Evolutionary conservation across 306 rosid genomes (phyloP), one percentile per base, ranked within the genome.

Genomic region (Herpetospermum pedunculosum): DNA sequence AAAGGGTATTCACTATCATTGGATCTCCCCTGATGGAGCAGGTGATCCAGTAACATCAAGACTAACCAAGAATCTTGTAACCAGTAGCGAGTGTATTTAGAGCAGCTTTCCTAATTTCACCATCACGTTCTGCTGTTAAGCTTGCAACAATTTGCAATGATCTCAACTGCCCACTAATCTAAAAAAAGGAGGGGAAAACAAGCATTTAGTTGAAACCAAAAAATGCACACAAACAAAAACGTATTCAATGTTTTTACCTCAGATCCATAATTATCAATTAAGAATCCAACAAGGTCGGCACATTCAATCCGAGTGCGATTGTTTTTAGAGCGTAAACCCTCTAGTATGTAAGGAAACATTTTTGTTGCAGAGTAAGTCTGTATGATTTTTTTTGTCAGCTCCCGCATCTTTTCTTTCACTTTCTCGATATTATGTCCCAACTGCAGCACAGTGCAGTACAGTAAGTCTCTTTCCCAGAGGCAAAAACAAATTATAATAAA

Each of bases 271-370:
- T 95, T 84, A 78, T 95, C 99, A 68, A 95, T 77, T 72, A 95
- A 85, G 65, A 85, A 92, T 75, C 99, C 99, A 55, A 95, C 84
- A 81, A 95, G 92, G 83, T 95, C 99, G 50, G 83, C 96, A 60
- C 96, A 89, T 83, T 95, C 99, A 50, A 92, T 90, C 70, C 97
- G 92, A 44, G 97, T 92, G 59, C 99, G 92, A 70, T 90, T 92
- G 85, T 95, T 95, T 87, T 95, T 95, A 26, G 99, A 95, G 79
- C 97, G 97, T 80, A 92, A 80, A 72, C 97, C 99, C 88, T 95
- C 99, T 83, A 90, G 76, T 80, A 92, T 83, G 80, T 95, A 95
- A 47, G 97, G 99, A 78, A 95, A 89, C 76, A 92, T 87, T 82
- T 89, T 95, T 49, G 92, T 84, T 8, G 92, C 93, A 60, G 97